Percentiles rank a stretch among this genome's conserved stretches.
Evolutionary conservation across 805 yeast genomes (phyloP).

Genomic region (Diddensiella transvaalensis): DNA sequence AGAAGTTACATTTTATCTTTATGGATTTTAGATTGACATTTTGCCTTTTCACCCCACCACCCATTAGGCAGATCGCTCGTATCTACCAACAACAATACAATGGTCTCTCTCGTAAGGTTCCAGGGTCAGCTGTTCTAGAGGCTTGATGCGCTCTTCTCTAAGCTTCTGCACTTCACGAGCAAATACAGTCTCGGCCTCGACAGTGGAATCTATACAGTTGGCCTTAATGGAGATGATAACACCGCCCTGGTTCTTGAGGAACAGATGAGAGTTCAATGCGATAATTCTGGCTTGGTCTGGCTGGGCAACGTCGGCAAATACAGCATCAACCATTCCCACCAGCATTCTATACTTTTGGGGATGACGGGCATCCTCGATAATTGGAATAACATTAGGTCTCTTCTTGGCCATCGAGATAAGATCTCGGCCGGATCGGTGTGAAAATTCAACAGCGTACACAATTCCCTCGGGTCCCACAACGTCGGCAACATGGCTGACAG

Average conservation of each 20-base stretch:
- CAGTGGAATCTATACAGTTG: constrained; percentile 99
- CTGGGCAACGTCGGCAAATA: constrained; percentile 99
- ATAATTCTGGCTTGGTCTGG: constrained; percentile 99
- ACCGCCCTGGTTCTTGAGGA: constrained; percentile 97
- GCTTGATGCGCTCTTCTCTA: constrained; percentile 98
- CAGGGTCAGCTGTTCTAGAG: constrained; percentile 95
- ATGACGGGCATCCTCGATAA: constrained; percentile 99
- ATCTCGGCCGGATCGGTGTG: constrained; percentile 99
- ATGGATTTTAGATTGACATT: no score
- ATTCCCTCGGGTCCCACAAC: constrained; percentile 99
- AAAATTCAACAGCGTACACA: constrained; percentile 98
- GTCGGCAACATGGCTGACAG: constrained; percentile 97
- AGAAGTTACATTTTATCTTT: no score
- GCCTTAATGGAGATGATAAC: constrained; percentile 99
- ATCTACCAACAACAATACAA: constrained; percentile 97
- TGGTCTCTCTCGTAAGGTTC: constrained; percentile 99
- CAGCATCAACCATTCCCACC: constrained; percentile 97
- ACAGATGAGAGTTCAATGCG: constrained; percentile 96
- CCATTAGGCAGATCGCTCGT: constrained; percentile 71
- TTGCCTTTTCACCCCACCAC: no score
- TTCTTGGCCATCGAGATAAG: constrained; percentile 99
- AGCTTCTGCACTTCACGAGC: constrained; percentile 99
- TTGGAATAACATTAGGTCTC: constrained; percentile 99
- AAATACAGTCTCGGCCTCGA: constrained; percentile 98
- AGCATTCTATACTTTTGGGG: constrained; percentile 99